These are phyloP conservation scores for Apiospora hydei DNA, from an alignment of 2,329 filamentous ascomycete species.

Conservation along the genomic window DNA sequence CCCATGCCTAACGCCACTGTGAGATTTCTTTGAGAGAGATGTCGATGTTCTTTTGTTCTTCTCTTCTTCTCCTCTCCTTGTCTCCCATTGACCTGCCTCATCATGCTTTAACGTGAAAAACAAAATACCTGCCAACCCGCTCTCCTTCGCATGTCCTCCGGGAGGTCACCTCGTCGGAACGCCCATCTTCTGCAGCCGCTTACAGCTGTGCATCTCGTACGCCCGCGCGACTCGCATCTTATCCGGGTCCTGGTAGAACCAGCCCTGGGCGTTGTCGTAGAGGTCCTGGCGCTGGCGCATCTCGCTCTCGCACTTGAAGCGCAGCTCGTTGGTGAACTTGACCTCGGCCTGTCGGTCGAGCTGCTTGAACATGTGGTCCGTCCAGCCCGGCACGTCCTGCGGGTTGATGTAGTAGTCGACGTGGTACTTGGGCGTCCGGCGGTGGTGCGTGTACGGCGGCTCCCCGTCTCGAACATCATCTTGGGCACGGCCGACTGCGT, in stretches of 20 bases:
- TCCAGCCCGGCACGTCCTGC: constrained; percentile 74
- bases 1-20: neutral
- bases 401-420: constrained; percentile 89
- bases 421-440: constrained; percentile 73
- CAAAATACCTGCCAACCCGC: neutral
- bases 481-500: constrained; percentile 65
- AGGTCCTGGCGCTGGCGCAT: constrained; percentile 68
- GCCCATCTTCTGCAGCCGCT: constrained; percentile 55
- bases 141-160: neutral
- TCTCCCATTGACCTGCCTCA: neutral
- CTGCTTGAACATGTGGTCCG: constrained; percentile 70
- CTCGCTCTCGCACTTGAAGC: constrained; percentile 78
- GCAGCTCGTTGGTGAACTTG: constrained; percentile 72
- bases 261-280: constrained; percentile 82
- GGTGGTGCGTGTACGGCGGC: constrained; percentile 74
- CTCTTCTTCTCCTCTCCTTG: neutral
- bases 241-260: constrained; percentile 82
- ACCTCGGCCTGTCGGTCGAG: constrained; percentile 82
- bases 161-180: constrained; percentile 28
- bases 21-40: neutral
- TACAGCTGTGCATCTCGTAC: constrained; percentile 60
- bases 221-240: constrained; percentile 76
- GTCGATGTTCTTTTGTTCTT: neutral
- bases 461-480: constrained; percentile 78
- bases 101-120: neutral